Evolutionary conservation across 352 stramenopile genomes (phyloP), one percentile per base, ranked within the genome.

Genomic region (Pythium dissimile): DNA sequence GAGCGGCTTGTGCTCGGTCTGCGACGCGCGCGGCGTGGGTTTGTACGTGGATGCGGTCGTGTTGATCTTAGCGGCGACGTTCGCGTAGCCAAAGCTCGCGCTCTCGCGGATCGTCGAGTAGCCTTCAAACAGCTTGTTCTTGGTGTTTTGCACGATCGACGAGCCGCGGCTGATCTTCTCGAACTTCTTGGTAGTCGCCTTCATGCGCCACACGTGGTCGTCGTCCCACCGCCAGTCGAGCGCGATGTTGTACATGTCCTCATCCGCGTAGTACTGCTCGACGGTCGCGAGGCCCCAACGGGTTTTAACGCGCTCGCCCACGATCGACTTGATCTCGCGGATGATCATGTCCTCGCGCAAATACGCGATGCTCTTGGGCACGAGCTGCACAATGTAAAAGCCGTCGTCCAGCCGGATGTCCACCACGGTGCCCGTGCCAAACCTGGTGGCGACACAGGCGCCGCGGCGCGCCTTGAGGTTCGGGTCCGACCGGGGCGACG

Each of bases 151-250:
- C 38, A 90, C 87, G 42, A 90, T 73, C 28, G 73, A 88, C 26
- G 72, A 67, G n/a, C 72, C 64, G 41, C 68, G 62, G 37, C 59
- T 42, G 44, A 93, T 78, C 71, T 89, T 92, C 37, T 93, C 83
- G 49, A 94, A 94, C 75, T 92, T 94, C 63, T 94, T 94, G 44
- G 81, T 92, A n/a, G 81, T 92, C 16, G 84, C 84, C 58, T 92
- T 94, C 84, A 94, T 94, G 59, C 82, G 80, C 81, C 81, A 94
- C 16, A 94, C 82, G 54, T 94, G 84, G 48, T 94, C 82, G 31
- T 94, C 82, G 55, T 94, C 84, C 84, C 84, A 94, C 52, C 84
- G 80, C 84, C 84, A 94, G 70, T 94, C 84, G 32, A 94, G 65
- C 31, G 84, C 84, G 51, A 94, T 91, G 63, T 73, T 90, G 71